Conservation (phyloP, 2,329 filamentous ascomycete genomes). For the Claviceps sp. region DNA sequence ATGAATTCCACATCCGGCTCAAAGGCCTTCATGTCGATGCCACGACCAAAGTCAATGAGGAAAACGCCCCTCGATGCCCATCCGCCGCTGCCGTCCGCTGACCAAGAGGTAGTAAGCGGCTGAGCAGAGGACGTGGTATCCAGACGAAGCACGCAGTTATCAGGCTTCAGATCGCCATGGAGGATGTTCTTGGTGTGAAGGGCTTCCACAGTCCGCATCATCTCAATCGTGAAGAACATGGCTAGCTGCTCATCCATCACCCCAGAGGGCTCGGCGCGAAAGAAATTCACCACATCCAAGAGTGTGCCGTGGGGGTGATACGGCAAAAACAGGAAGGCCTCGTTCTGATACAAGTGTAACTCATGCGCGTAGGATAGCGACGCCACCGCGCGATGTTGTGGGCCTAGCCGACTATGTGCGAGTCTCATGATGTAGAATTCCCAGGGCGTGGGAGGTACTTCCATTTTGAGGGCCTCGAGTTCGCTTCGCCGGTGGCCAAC, state of each 20-base stretch:
- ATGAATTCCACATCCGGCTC: slow-evolving; percentile 63
- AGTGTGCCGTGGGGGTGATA: slow-evolving; percentile 83
- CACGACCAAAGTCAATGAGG: slow-evolving; percentile 89
- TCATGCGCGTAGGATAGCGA: slow-evolving; percentile 78
- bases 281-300: slow-evolving; percentile 85
- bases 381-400: slow-evolving; percentile 55
- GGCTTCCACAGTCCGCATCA: slow-evolving; percentile 79
- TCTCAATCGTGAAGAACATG: slow-evolving; percentile 91
- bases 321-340: slow-evolving; percentile 79
- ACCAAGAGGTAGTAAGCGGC: slow-evolving; percentile 50
- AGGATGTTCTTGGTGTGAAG: slow-evolving; percentile 68
- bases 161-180: slow-evolving; percentile 88
- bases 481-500: slow-evolving; percentile 35
- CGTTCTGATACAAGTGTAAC: slow-evolving; percentile 81
- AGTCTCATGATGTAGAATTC: slow-evolving; percentile 93
- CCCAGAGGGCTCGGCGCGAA: slow-evolving; percentile 55
- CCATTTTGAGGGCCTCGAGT: slow-evolving; percentile 88
- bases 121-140: slow-evolving; percentile 33
- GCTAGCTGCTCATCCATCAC: slow-evolving; percentile 82
- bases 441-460: slow-evolving; percentile 78
- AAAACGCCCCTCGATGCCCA: slow-evolving; percentile 72
- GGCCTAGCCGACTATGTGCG: slow-evolving; percentile 61
- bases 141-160: slow-evolving; percentile 86
- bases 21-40: slow-evolving; percentile 87
- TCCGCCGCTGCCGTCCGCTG: slow-evolving; percentile 57